Evolutionary conservation across 352 stramenopile genomes (phyloP).

Genomic region (Phytophthora sp.): DNA sequence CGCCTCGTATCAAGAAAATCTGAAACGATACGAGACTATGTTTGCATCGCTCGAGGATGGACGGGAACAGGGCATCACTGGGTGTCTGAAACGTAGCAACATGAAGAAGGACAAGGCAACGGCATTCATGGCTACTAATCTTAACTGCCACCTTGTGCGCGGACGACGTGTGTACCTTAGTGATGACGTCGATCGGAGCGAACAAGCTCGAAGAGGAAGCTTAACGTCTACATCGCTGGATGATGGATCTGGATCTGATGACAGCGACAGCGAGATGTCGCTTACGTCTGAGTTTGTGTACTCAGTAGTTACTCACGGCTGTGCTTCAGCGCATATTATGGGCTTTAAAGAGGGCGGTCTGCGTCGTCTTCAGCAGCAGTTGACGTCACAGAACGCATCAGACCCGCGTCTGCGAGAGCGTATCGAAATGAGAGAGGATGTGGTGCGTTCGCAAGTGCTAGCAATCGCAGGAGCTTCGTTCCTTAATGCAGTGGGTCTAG

Average conservation of each 20-base stretch:
- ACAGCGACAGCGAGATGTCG: constrained; percentile 45
- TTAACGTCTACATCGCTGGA: constrained; percentile 41
- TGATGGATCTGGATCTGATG: constrained; percentile 39
- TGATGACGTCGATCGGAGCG: constrained; percentile 33
- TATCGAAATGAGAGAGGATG: constrained; percentile 83
- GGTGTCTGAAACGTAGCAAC: constrained; percentile 83
- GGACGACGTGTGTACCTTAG: constrained; percentile 62
- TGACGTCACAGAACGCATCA: constrained; percentile 48
- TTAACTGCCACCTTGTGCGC: constrained; percentile 84
- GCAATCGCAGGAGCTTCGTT: constrained; percentile 77
- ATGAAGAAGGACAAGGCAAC: constrained; percentile 88
- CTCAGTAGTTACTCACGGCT: constrained; percentile 81
- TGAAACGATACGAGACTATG: constrained; percentile 76
- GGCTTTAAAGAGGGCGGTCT: constrained; percentile 88
- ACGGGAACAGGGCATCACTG: constrained; percentile 83
- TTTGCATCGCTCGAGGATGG: constrained; percentile 74
- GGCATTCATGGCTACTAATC: constrained; percentile 88
- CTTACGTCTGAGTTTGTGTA: constrained; percentile 60
- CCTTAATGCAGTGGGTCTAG: constrained; percentile 70
- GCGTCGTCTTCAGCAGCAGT: constrained; percentile 57
- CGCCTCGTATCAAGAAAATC: constrained; percentile 63
- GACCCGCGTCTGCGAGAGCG: constrained; percentile 60
- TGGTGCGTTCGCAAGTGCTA: constrained; percentile 81
- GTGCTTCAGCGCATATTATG: constrained; percentile 75
- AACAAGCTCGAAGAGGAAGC: constrained; percentile 31